Evolutionary conservation across 192 early-diverging fungal genomes (phyloP).

Genomic region (Entophlyctis luteolus): DNA sequence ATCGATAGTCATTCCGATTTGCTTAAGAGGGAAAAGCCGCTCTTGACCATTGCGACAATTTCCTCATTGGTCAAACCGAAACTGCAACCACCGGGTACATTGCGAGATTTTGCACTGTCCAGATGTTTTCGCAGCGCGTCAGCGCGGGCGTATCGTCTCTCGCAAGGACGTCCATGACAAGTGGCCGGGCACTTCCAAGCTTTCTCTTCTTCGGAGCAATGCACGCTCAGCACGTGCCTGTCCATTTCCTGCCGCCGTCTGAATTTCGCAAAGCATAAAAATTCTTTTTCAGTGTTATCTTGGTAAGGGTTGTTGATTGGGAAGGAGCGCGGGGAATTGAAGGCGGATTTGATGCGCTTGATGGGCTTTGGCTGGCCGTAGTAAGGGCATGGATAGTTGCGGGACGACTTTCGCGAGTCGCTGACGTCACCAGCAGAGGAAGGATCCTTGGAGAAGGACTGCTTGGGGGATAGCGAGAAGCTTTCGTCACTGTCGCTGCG

Average conservation of each 20-base stretch:
- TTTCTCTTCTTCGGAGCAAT: constrained; percentile 22
- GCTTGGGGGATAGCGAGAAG: too few species aligned
- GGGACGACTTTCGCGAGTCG: neutral
- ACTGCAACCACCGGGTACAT: neutral
- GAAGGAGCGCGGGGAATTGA: neutral
- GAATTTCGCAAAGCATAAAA: neutral
- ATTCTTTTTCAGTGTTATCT: neutral
- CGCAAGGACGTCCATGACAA: neutral
- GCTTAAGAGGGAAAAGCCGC: too few species aligned
- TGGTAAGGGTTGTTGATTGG: neutral
- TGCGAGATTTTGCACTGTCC: neutral
- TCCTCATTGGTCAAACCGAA: constrained; percentile 9
- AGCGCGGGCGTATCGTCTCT: constrained; percentile 18
- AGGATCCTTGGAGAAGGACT: too few species aligned
- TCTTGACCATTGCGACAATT: constrained; percentile 10
- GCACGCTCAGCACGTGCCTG: constrained; percentile 10
- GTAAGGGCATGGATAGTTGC: neutral
- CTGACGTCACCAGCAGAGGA: too few species aligned
- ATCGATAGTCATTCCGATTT: too few species aligned
- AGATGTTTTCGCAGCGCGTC: constrained; percentile 28
- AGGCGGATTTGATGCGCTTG: neutral
- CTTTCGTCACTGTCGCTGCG: too few species aligned
- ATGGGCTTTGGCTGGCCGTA: constrained; percentile 6
- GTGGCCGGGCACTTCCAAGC: constrained; percentile 18
- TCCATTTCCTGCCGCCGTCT: constrained; percentile 11